These are phyloP conservation scores for Yarrowia bubula DNA, from an alignment of 805 yeast species.

Conservation along the genomic window DNA sequence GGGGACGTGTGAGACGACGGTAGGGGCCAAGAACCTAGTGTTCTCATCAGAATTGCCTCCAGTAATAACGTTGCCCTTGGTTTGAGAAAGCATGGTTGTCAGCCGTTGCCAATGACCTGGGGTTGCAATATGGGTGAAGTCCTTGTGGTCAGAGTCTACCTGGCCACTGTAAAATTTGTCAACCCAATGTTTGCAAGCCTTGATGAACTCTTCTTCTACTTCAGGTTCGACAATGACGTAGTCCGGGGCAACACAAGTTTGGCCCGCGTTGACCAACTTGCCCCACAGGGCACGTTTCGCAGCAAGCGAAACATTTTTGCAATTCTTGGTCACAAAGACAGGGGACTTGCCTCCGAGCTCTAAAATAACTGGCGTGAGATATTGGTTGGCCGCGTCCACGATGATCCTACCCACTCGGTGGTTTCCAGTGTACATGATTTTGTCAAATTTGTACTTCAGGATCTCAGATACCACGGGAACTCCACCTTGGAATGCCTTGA, in stretches of 20 bases:
- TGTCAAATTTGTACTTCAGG: conserved; percentile 66
- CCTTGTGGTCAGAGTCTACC: conserved; percentile 29
- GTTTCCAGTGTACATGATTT: conserved; percentile 85
- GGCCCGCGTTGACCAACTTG: conserved; percentile 80
- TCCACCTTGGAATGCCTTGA: conserved; percentile 71
- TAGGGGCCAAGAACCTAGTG: conserved; percentile 62
- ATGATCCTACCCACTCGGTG: conserved; percentile 72
- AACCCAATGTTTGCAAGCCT: conserved; percentile 43
- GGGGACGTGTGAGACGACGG: conserved; percentile 57
- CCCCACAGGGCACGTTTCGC: conserved; percentile 75
- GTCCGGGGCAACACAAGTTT: conserved; percentile 88
- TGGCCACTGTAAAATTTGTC: conserved; percentile 43
- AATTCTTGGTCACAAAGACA: conserved; percentile 43
- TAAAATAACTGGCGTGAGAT: conserved; percentile 71
- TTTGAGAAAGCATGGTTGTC: conserved; percentile 41
- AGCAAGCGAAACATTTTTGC: conserved; percentile 34
- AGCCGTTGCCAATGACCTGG: conserved; percentile 53
- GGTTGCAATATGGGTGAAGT: conserved; percentile 62
- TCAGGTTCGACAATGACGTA: conserved; percentile 64
- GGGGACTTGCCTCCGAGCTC: conserved; percentile 96
- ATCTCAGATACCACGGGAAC: conserved; percentile 59
- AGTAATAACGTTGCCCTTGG: conserved; percentile 32
- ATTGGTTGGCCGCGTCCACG: conserved; percentile 75
- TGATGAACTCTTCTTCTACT: conserved; percentile 52
- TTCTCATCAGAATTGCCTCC: conserved; percentile 35